These are phyloP conservation scores for Remersonia thermophila DNA, from an alignment of 2,329 filamentous ascomycete genomes.

Conservation along the genomic window DNA sequence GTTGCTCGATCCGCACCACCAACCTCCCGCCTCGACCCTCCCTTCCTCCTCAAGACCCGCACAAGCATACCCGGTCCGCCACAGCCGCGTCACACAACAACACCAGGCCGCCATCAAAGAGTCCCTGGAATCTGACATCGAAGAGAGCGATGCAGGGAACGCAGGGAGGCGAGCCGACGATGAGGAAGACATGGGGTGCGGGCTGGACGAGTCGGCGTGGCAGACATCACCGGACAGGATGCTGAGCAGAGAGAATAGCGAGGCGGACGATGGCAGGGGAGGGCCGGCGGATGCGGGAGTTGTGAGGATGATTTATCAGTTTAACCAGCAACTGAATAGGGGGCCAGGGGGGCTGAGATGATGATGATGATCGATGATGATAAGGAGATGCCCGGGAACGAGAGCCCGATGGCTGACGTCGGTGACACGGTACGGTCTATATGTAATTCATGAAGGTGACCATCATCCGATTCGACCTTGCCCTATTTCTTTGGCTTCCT, in stretches of 20 bases:
- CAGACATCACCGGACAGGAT: constrained; percentile 42
- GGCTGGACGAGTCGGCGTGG: constrained; percentile 47
- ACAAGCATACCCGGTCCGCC: no score
- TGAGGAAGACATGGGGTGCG: constrained; percentile 47
- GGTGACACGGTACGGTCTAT: no score
- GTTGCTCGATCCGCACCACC: constrained; percentile 63
- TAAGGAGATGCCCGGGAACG: no score
- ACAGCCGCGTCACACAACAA: constrained; percentile 26
- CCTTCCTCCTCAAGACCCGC: constrained; percentile 28
- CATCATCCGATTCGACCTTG: no score
- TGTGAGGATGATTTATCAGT: constrained; percentile 45
- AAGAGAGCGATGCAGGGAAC: constrained; percentile 36
- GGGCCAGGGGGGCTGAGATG: constrained; percentile 19
- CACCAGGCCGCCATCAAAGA: no score
- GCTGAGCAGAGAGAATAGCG: constrained; percentile 41
- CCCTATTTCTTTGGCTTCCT: no score
- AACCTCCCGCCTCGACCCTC: constrained; percentile 46
- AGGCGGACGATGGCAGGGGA: constrained; percentile 25
- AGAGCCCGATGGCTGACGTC: no score
- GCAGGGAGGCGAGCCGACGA: constrained; percentile 33
- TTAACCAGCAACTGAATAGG: constrained; percentile 42
- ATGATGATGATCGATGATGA: no score
- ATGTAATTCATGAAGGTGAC: no score
- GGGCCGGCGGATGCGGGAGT: constrained; percentile 39
- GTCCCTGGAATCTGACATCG: constrained; percentile 30